These are phyloP conservation scores for Biancaea sappan DNA, from an alignment of 306 rosid species.

Conservation along the genomic window DNA sequence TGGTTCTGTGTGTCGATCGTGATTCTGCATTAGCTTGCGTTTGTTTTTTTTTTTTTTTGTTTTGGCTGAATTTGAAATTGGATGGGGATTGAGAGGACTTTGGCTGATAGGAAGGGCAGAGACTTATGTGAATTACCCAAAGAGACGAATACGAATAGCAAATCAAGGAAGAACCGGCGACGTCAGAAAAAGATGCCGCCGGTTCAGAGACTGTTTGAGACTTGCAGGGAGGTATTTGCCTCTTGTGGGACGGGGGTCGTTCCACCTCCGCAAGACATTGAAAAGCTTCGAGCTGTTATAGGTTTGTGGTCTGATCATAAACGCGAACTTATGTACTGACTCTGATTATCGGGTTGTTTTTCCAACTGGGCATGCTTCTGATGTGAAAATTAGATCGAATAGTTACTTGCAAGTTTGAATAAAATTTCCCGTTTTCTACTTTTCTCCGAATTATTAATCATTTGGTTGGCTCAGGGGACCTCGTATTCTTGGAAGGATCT, in stretches of 20 bases:
- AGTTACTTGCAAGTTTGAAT: background rate
- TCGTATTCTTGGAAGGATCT: background rate
- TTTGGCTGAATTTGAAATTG: conserved; percentile 18
- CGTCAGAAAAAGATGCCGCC: conserved; percentile 60
- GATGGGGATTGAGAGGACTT: conserved; percentile 75
- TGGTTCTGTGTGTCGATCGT: background rate
- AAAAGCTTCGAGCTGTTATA: conserved; percentile 62
- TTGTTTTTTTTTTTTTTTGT: background rate
- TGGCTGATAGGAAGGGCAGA: conserved; percentile 51
- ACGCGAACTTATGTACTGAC: background rate
- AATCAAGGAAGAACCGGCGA: conserved; percentile 60
- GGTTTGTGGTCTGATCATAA: conserved; percentile 44
- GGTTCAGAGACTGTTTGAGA: conserved; percentile 66
- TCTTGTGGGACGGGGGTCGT: conserved; percentile 48
- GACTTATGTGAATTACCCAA: conserved; percentile 50
- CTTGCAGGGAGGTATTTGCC: conserved; percentile 70
- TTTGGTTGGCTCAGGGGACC: background rate
- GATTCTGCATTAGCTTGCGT: too few species aligned
- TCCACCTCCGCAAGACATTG: conserved; percentile 65
- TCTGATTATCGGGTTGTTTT: background rate
- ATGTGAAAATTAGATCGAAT: conserved; percentile 12
- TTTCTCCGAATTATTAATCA: background rate
- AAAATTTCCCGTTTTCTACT: background rate
- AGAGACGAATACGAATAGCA: conserved; percentile 53
- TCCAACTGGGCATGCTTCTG: background rate